Percentiles rank a stretch among this genome's conserved stretches.
phyloP scores from a whole-genome alignment of 2,329 filamentous ascomycete species.

The Microdochium nivale region DNA sequence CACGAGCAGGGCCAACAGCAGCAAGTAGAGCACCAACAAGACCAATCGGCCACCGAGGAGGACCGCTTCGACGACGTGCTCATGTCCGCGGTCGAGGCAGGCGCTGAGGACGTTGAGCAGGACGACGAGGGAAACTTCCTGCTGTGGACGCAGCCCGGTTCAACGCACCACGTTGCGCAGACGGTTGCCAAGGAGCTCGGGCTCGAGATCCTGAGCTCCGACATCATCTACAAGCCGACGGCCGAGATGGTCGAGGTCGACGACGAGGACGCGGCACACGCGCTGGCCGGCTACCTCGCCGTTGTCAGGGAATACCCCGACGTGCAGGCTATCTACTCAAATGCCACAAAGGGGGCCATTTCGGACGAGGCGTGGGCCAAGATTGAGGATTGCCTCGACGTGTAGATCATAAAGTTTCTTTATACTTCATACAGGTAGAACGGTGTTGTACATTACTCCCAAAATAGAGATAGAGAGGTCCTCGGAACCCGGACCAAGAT shows the following conservation, averaged over 20 bases:
- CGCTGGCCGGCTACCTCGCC: slow-evolving; percentile 51
- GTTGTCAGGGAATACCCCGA: slow-evolving; percentile 58
- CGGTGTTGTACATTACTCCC: slow-evolving; percentile 23
- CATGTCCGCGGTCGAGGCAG: slow-evolving; percentile 76
- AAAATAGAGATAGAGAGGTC: slow-evolving; percentile 5
- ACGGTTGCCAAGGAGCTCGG: slow-evolving; percentile 53
- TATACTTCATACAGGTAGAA: background rate
- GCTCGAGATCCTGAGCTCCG: slow-evolving; percentile 61
- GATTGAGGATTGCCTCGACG: slow-evolving; percentile 43
- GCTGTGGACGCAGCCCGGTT: slow-evolving; percentile 59
- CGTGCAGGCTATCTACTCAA: slow-evolving; percentile 74
- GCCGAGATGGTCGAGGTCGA: slow-evolving; percentile 62
- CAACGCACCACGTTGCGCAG: slow-evolving; percentile 56
- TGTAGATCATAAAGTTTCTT: slow-evolving; percentile 16
- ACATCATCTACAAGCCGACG: slow-evolving; percentile 81
- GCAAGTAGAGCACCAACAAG: slow-evolving; percentile 28
- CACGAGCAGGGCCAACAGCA: background rate
- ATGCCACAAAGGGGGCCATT: slow-evolving; percentile 44
- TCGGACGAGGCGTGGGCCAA: slow-evolving; percentile 45
- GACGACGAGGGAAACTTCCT: slow-evolving; percentile 63
- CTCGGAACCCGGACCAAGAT: background rate
- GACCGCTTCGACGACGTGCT: slow-evolving; percentile 59
- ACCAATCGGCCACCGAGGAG: too few relatives aligned
- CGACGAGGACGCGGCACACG: slow-evolving; percentile 42
- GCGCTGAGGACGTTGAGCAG: slow-evolving; percentile 63